Percentiles rank a stretch among this genome's conserved stretches.
These are phyloP conservation scores for Lasiosphaeriaceae sp. DNA, from an alignment of 495 filamentous ascomycete species.

Conservation along the genomic window DNA sequence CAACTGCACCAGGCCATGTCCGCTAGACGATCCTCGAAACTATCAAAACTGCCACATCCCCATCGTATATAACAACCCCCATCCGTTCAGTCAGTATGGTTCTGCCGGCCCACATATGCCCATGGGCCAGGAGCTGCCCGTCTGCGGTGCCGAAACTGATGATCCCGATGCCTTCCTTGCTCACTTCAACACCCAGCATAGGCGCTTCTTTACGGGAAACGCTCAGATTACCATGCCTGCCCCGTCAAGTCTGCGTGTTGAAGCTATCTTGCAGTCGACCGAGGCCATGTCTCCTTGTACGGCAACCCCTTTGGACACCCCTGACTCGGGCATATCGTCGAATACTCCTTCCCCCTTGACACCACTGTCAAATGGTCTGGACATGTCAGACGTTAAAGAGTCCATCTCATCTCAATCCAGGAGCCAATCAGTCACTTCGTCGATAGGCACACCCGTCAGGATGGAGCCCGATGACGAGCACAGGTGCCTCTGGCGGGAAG, in stretches of 20 bases:
- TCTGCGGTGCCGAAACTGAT: constrained; percentile 27
- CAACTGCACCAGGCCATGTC: constrained; percentile 24
- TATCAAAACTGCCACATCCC: constrained; percentile 28
- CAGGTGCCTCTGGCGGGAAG: constrained; percentile 30
- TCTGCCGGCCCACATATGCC: constrained; percentile 10
- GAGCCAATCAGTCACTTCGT: constrained; percentile 17
- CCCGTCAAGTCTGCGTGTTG: background rate
- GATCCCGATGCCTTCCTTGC: constrained; percentile 25
- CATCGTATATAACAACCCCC: constrained; percentile 7
- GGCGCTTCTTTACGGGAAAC: constrained; percentile 16
- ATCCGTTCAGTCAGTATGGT: constrained; percentile 19
- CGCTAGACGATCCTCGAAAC: constrained; percentile 25
- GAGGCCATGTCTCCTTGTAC: constrained; percentile 22
- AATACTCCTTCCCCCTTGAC: constrained; percentile 27
- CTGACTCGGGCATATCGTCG: constrained; percentile 24
- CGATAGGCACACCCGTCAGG: constrained; percentile 2
- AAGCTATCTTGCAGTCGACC: constrained; percentile 8
- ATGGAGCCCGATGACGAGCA: constrained; percentile 18
- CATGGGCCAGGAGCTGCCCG: constrained; percentile 16
- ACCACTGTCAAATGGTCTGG: constrained; percentile 21
- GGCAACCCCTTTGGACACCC: constrained; percentile 23
- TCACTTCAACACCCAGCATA: constrained; percentile 30
- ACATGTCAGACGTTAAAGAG: constrained; percentile 19
- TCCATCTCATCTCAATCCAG: constrained; percentile 7
- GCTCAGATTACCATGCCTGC: background rate